phyloP scores from a whole-genome alignment of 1,284 basidiomycete genomes.

The Boletus mariae region DNA sequence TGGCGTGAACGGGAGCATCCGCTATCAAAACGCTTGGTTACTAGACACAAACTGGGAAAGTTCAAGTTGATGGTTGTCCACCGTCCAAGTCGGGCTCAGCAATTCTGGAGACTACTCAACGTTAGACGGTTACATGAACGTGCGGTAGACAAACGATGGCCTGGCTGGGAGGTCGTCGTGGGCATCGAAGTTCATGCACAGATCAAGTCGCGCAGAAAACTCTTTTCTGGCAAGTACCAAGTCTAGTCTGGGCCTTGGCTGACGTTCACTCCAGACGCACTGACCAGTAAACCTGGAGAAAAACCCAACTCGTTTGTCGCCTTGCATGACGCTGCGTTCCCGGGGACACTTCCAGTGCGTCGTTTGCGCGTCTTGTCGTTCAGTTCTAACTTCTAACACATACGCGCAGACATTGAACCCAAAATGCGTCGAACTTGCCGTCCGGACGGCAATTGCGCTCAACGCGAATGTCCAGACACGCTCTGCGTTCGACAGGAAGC shows the following conservation, averaged over 20 bases:
- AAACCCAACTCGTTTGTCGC: conserved; percentile 77
- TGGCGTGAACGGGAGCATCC: not conserved
- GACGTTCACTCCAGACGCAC: conserved; percentile 37
- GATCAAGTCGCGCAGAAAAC: conserved; percentile 81
- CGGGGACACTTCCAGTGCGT: conserved; percentile 87
- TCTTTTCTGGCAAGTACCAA: conserved; percentile 76
- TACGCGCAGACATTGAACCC: conserved; percentile 68
- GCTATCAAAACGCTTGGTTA: not conserved
- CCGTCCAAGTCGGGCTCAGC: conserved; percentile 17
- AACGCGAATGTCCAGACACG: conserved; percentile 64
- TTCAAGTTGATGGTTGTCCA: conserved; percentile 17
- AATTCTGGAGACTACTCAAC: conserved; percentile 10
- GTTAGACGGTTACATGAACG: conserved; percentile 14
- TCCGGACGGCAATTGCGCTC: conserved; percentile 82
- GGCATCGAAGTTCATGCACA: conserved; percentile 97
- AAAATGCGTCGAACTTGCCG: conserved; percentile 76
- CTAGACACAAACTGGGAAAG: not conserved
- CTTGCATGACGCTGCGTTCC: conserved; percentile 86
- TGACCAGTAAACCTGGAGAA: conserved; percentile 50
- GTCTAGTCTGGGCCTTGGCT: not conserved
- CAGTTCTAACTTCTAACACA: not conserved
- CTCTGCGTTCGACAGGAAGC: conserved; percentile 95
- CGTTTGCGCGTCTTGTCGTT: not conserved
- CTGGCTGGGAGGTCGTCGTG: conserved; percentile 82
- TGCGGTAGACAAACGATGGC: conserved; percentile 40